Evolutionary conservation across 139 green algal species (phyloP), one percentile per base, ranked within the genome.

Genomic region (Chlamydomonas sp.): DNA sequence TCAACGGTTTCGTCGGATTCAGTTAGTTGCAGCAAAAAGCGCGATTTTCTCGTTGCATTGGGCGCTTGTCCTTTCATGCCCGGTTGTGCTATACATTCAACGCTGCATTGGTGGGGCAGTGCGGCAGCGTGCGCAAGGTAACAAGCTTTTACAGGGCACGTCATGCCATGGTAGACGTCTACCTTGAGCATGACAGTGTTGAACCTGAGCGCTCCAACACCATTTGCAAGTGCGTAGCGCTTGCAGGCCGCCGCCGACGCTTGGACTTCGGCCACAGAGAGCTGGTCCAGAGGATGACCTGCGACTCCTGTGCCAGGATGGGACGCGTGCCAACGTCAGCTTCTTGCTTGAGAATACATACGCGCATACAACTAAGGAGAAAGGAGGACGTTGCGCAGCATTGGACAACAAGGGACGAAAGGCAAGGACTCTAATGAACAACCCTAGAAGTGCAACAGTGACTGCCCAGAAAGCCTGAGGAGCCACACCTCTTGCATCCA

Each of bases 251-350:
- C 74, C 5, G 81, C 90, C 59, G 90, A 87, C 8, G 79, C 75
- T 3, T 31, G 61, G 63, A 93, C 60, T 58, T 93, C 90, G 75
- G 71, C 16, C 80, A 84, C 68, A 4, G 87, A 88, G 3, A 93
- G 84, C 76, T 88, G 90, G 10, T 93, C 90, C n/a, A 93, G 80
- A 17, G 90, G 90, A 77, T 93, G 90, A 0, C 58, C 7, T 15
- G 20, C 12, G 18, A 62, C 68, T 71, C 1, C 18, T 2, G 7
- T 60, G 79, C 63, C 79, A 77, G 31, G 31, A 49, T 49, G 31
- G 31, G 31, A 49, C 31, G 31, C 31, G 31, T 49, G 31, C 31
- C 31, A 49, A 49, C 31, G 31, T 49, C 31, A 49, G 31, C 31
- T 49, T 49, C 31, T 57, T 16, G 14, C 69, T 8, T 49, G 69